These are phyloP conservation scores for Fagopyrum tataricum DNA, from an alignment of 148 eudicot species.

Conservation along the genomic window DNA sequence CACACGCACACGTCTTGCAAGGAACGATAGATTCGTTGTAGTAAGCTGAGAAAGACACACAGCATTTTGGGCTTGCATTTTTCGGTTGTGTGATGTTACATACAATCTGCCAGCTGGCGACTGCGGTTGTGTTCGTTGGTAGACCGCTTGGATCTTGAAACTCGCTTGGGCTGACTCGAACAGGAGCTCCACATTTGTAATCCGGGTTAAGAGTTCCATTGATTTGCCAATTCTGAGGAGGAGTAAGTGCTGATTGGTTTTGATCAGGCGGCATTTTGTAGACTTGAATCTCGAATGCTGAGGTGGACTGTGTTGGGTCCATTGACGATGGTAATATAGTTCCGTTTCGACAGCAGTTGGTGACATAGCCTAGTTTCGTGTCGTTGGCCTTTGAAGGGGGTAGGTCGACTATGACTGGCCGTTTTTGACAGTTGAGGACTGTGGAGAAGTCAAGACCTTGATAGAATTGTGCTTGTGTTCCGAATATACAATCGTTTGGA, in stretches of 20 bases:
- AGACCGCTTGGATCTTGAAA: conserved; percentile 44
- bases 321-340: conserved; percentile 54
- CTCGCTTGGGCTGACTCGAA: conserved; percentile 53
- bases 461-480: conserved; percentile 37
- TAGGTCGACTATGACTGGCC: conserved; percentile 57
- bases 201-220: conserved; percentile 50
- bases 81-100: conserved; percentile 36
- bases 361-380: conserved; percentile 36
- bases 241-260: conserved; percentile 36
- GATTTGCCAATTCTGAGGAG: conserved; percentile 66
- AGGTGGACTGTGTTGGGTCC: conserved; percentile 50
- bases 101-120: conserved; percentile 64
- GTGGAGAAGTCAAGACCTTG: conserved; percentile 46
- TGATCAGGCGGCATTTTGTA: conserved; percentile 67
- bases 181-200: conserved; percentile 61
- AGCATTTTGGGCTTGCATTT: conserved; percentile 37
- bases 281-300: conserved; percentile 52
- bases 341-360: conserved; percentile 67
- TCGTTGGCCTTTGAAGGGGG: conserved; percentile 54
- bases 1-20: conserved; percentile 69
- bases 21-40: conserved; percentile 51
- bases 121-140: conserved; percentile 23
- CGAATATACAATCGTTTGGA: conserved; percentile 44
- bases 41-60: conserved; percentile 62
- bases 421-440: conserved; percentile 45